These are phyloP conservation scores for Corylus americana DNA, from an alignment of 306 rosid species.

Conservation along the genomic window DNA sequence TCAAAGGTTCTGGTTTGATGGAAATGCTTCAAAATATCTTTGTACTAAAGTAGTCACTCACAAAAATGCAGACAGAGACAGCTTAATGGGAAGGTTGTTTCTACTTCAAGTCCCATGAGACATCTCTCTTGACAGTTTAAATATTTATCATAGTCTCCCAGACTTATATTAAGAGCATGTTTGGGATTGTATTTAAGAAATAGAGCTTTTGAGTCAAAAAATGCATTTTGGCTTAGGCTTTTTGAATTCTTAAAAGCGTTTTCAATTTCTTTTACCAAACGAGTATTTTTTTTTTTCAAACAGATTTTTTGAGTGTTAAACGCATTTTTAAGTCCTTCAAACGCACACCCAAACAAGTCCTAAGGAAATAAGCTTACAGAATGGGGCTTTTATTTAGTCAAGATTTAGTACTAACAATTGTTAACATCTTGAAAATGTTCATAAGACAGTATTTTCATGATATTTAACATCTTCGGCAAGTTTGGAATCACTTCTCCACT, in stretches of 20 bases:
- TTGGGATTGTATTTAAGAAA: too few species aligned
- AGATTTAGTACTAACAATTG: background rate
- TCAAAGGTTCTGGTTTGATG: conserved; percentile 10
- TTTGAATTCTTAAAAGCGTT: too few species aligned
- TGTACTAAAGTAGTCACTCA: background rate
- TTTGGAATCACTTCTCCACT: background rate
- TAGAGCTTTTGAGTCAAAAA: too few species aligned
- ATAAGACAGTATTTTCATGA: background rate
- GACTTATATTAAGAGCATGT: too few species aligned
- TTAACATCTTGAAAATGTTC: background rate
- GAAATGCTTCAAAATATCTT: conserved; percentile 4
- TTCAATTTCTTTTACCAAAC: too few species aligned
- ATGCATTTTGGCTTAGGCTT: too few species aligned
- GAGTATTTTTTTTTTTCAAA: too few species aligned
- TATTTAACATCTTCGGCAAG: background rate
- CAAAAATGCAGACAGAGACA: background rate
- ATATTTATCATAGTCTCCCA: background rate
- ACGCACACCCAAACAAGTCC: too few species aligned
- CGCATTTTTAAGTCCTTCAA: too few species aligned
- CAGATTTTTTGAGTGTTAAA: too few species aligned
- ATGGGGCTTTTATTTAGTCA: background rate
- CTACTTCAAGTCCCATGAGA: background rate
- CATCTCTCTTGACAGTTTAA: background rate
- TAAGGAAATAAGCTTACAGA: background rate
- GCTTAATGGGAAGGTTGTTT: background rate